phyloP scores from a whole-genome alignment of 345 rosid species.

The Schrenkiella parvula region DNA sequence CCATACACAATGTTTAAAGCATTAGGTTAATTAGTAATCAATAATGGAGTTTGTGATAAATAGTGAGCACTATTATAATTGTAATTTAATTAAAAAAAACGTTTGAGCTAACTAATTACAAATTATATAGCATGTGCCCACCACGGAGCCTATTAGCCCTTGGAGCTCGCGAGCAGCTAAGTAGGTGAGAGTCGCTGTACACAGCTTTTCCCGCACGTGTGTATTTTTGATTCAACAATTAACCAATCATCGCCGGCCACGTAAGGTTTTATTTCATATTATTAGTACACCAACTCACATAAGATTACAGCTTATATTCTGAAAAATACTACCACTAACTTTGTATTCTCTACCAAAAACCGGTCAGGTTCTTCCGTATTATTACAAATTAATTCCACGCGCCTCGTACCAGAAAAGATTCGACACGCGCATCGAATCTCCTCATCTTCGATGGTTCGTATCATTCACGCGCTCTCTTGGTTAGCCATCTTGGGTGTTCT shows the following conservation, averaged over 20 bases:
- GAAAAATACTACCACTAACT: not conserved
- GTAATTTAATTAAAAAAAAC: not conserved
- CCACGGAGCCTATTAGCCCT: conserved; percentile 14
- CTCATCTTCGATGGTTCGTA: not conserved
- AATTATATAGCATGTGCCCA: conserved; percentile 12
- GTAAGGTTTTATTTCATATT: not conserved
- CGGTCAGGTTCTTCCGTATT: conserved; percentile 31
- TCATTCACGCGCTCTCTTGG: not conserved
- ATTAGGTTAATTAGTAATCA: not conserved
- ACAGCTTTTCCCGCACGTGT: conserved; percentile 20
- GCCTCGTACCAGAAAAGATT: not conserved
- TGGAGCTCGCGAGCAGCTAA: conserved; percentile 18
- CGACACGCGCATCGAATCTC: not conserved
- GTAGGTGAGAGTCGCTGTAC: conserved; percentile 17
- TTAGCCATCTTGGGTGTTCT: not conserved
- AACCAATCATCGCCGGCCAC: not conserved
- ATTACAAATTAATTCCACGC: not conserved
- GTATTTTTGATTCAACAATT: not conserved
- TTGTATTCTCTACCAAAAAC: not conserved
- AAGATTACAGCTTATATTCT: not conserved
- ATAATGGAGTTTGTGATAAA: not conserved
- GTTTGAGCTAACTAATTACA: not conserved
- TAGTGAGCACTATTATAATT: not conserved
- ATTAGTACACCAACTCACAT: not conserved
- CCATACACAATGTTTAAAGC: not conserved